Conservation (phyloP, 495 filamentous ascomycete genomes). For the Neurospora sp. region DNA sequence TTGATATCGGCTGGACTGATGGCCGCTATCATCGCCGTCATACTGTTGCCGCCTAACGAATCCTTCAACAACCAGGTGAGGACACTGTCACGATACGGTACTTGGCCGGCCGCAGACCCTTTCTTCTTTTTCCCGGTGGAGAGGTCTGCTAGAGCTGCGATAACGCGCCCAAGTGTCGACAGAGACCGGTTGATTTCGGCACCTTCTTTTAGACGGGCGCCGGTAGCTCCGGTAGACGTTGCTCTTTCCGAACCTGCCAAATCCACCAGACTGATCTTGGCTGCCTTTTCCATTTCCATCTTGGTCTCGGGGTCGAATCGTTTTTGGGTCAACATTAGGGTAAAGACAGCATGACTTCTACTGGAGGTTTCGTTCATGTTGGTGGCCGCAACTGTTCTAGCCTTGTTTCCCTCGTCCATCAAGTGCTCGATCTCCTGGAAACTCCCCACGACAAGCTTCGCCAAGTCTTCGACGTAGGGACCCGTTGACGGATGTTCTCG, state of each 20-base stretch:
- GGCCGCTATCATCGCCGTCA: constrained; percentile 99
- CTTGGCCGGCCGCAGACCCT: constrained; percentile 50
- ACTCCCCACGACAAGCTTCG: constrained; percentile 92
- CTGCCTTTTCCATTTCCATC: constrained; percentile 95
- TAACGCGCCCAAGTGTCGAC: constrained; percentile 94
- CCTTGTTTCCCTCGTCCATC: constrained; percentile 99
- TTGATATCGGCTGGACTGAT: constrained; percentile 99
- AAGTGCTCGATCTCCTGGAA: constrained; percentile 93
- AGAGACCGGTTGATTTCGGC: constrained; percentile 97
- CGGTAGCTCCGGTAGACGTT: constrained; percentile 89
- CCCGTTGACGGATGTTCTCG: constrained; percentile 96
- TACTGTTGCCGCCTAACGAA: constrained; percentile 94
- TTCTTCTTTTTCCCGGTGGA: constrained; percentile 83
- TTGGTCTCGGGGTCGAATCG: constrained; percentile 85
- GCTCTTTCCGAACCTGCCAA: constrained; percentile 95
- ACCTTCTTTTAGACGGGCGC: constrained; percentile 92
- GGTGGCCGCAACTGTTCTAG: constrained; percentile 92
- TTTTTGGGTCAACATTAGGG: constrained; percentile 89
- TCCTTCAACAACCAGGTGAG: constrained; percentile 97
- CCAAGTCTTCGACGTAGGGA: constrained; percentile 95
- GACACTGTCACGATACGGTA: constrained; percentile 95
- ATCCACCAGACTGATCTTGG: constrained; percentile 96
- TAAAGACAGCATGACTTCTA: constrained; percentile 97
- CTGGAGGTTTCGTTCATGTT: constrained; percentile 99
- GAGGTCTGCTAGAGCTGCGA: constrained; percentile 88